These are phyloP conservation scores for Leptomonas pyrrhocoris DNA, from an alignment of 208 protist species.

Conservation along the genomic window DNA sequence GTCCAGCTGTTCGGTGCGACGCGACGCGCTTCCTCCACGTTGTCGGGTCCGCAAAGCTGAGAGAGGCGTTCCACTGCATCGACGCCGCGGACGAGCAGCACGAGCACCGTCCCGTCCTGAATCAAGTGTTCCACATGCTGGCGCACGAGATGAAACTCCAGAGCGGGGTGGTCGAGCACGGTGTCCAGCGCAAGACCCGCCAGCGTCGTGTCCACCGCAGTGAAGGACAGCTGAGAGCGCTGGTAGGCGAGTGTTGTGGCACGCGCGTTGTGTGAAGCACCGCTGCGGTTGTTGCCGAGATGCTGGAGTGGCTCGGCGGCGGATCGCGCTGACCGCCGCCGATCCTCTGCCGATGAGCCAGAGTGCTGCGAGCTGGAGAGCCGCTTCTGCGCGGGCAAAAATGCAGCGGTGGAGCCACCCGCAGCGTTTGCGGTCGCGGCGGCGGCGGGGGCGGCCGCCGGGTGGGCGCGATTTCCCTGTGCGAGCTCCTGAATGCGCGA, in stretches of 20 bases:
- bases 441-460: neutral
- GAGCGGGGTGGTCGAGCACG: slow-evolving; percentile 1
- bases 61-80: slow-evolving; percentile 70
- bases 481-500: slow-evolving; percentile 22
- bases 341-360: neutral
- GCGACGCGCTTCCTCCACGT: slow-evolving; percentile 55
- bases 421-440: neutral
- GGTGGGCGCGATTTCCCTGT: slow-evolving; percentile 13
- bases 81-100: slow-evolving; percentile 51
- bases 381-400: too few relatives aligned
- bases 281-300: neutral
- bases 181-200: slow-evolving; percentile 1
- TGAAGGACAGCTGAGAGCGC: neutral
- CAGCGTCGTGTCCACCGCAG: neutral
- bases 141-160: slow-evolving; percentile 9
- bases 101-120: slow-evolving; percentile 63
- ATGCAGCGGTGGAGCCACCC: neutral
- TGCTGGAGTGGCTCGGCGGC: neutral
- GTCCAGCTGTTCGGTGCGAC: slow-evolving; percentile 51
- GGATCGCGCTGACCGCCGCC: neutral
- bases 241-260: neutral
- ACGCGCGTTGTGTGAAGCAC: neutral
- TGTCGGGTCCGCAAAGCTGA: slow-evolving; percentile 69
- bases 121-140: slow-evolving; percentile 54
- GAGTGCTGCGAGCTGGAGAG: slow-evolving; percentile 4